phyloP scores from a whole-genome alignment of 352 stramenopile genomes.

The Phytopythium ostracodes region DNA sequence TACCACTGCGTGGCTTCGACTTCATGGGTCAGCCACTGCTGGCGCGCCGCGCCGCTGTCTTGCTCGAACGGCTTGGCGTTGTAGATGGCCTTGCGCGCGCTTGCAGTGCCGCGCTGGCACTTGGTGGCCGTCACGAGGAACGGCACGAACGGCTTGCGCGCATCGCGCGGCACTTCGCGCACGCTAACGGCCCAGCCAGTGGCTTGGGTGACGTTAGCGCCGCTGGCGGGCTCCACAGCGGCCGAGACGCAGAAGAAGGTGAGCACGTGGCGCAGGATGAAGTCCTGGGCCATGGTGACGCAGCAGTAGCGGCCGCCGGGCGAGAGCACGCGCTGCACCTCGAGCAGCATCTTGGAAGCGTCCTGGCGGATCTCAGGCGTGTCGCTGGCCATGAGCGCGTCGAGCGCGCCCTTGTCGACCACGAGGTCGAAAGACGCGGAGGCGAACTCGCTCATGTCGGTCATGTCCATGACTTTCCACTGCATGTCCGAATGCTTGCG shows the following conservation, averaged over 20 bases:
- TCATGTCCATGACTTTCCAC: slow-evolving; percentile 82
- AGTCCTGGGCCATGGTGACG: slow-evolving; percentile 79
- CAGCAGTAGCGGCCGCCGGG: slow-evolving; percentile 62
- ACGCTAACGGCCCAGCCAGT: slow-evolving; percentile 29
- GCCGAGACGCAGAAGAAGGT: slow-evolving; percentile 29
- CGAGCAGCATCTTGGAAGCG: slow-evolving; percentile 61
- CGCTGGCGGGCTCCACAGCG: not conserved
- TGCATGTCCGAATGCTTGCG: slow-evolving; percentile 53
- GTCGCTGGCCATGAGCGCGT: slow-evolving; percentile 63
- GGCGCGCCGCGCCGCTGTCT: slow-evolving; percentile 17
- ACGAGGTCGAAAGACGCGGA: slow-evolving; percentile 63
- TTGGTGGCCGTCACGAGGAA: slow-evolving; percentile 50
- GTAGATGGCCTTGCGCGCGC: slow-evolving; percentile 28
- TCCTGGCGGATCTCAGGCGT: slow-evolving; percentile 32
- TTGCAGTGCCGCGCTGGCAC: slow-evolving; percentile 12
- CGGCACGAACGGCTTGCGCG: slow-evolving; percentile 44
- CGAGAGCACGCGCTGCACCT: slow-evolving; percentile 57
- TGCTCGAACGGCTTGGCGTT: slow-evolving; percentile 40
- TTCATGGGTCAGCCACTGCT: slow-evolving; percentile 51
- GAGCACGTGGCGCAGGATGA: slow-evolving; percentile 63
- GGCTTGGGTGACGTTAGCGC: slow-evolving; percentile 2
- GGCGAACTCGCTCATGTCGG: slow-evolving; percentile 39
- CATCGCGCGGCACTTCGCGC: slow-evolving; percentile 36
- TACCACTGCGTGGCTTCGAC: slow-evolving; percentile 61
- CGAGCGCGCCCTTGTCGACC: slow-evolving; percentile 79